phyloP scores from a whole-genome alignment of 2,329 filamentous ascomycete genomes.

The Cladosporium sp. region DNA sequence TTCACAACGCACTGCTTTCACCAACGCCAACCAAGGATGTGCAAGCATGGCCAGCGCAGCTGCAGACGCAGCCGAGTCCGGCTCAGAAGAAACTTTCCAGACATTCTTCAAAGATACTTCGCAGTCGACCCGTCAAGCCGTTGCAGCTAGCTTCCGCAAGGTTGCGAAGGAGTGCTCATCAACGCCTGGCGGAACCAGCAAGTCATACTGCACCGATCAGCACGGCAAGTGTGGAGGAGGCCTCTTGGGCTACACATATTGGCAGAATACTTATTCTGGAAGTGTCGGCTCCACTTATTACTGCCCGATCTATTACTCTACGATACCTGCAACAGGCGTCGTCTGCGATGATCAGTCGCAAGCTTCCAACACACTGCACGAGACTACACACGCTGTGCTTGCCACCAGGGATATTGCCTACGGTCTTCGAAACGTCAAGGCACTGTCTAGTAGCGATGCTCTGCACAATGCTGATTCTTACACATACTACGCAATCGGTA shows the following conservation, averaged over 20 bases:
- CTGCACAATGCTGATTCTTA: constrained; percentile 64
- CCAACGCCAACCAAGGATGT: constrained; percentile 56
- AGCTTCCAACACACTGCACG: constrained; percentile 63
- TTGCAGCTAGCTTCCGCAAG: constrained; percentile 52
- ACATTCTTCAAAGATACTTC: constrained; percentile 65
- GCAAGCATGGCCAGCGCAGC: constrained; percentile 54
- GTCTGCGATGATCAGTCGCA: constrained; percentile 65
- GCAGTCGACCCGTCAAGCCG: constrained; percentile 45
- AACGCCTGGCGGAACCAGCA: constrained; percentile 49
- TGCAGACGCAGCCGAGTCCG: constrained; percentile 51
- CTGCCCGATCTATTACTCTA: constrained; percentile 60
- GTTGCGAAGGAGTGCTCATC: constrained; percentile 58
- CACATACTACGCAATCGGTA: constrained; percentile 48
- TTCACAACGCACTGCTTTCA: constrained; percentile 45
- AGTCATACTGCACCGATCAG: constrained; percentile 60
- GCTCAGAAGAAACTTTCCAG: constrained; percentile 50
- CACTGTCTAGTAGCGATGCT: constrained; percentile 51
- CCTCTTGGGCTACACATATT: constrained; percentile 56
- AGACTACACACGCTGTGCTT: constrained; percentile 58
- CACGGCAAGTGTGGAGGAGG: constrained; percentile 52
- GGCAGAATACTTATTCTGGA: not conserved
- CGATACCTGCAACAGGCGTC: constrained; percentile 49
- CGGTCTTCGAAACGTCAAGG: constrained; percentile 52
- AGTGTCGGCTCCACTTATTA: constrained; percentile 60
- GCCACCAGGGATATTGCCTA: constrained; percentile 59